Evolutionary conservation across 768 basidiomycete genomes (phyloP), one percentile per base, ranked within the genome.

Genomic region (Daedaleopsis sinensis): DNA sequence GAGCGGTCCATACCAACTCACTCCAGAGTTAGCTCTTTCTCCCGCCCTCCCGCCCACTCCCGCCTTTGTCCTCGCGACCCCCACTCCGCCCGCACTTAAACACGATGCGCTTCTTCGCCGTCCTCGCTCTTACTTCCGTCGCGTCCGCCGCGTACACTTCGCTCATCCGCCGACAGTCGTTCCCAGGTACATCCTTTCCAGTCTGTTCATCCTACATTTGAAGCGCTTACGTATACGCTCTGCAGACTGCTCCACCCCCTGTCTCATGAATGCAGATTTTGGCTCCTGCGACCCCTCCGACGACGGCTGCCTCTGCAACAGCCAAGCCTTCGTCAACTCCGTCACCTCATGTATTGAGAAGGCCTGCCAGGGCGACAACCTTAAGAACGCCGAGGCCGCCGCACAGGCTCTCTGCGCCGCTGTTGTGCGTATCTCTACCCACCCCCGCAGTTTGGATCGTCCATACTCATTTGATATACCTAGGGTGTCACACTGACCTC

Each of bases 401-500:
- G 69, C 73, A n/a, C 66, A 60, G 43, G 24, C 52, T 44, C 65
- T 70, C 11, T 74, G 73, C 51, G 62, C 49, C 11, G 57, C 64
- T n/a, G 70, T 72, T 49, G 72, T 73, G 48, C 51, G 72, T 68
- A 6, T 55, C 49, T 50, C 24, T 49, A 32, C 21, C 19, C 15
- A 24, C 27, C 36, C 46, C 12, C 53, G 16, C 52, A 21, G 27
- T 21, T 19, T 54, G 39, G 7, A 32, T 32, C 27, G 27, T 7
- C 27, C 27, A 32, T 32, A 37, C 54, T 46, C 23, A 51, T 48
- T 10, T 9, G 32, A 0, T 44, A 32, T 10, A 12, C 63, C 16
- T 63, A 87, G 85, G 84, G 84, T 59, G 82, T 88, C 6, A 84
- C 82, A 7, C 72, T 88, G 63, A 79, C 72, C 10, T 10, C 71